Conservation (phyloP, 2,329 filamentous ascomycete species). For the Colletotrichum chrysophilum region DNA sequence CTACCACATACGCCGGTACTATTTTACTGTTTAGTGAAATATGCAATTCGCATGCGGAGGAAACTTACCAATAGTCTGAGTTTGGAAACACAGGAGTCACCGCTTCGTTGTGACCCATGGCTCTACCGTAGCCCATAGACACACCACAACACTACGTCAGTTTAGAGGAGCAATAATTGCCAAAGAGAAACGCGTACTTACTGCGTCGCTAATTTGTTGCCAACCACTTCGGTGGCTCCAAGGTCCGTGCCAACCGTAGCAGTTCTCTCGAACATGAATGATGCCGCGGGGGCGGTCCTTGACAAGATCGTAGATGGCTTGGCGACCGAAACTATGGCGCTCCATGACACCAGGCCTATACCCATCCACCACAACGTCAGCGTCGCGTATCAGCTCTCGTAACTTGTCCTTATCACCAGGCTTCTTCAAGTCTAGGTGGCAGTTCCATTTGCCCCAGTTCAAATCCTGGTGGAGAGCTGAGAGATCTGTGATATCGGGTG, state of each 20-base stretch:
- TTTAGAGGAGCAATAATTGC: neutral
- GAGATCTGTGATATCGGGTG: conserved; percentile 42
- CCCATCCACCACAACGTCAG: conserved; percentile 55
- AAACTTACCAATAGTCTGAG: conserved; percentile 30
- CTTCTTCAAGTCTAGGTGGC: conserved; percentile 44
- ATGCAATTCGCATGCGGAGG: neutral
- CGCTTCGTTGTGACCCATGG: conserved; percentile 37
- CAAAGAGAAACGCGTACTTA: conserved; percentile 14
- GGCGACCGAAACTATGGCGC: conserved; percentile 46
- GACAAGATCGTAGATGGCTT: conserved; percentile 44
- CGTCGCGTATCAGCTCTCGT: conserved; percentile 44
- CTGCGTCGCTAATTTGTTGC: conserved; percentile 58
- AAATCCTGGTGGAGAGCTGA: conserved; percentile 46
- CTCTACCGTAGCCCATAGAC: conserved; percentile 48
- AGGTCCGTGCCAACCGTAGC: conserved; percentile 56
- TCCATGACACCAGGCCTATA: conserved; percentile 53
- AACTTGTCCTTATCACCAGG: neutral
- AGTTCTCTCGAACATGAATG: conserved; percentile 56
- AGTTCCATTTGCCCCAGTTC: conserved; percentile 55
- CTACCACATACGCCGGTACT: conserved; percentile 47
- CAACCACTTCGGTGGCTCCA: conserved; percentile 52
- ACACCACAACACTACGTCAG: conserved; percentile 41
- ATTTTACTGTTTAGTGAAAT: neutral
- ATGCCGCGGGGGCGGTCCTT: conserved; percentile 27
- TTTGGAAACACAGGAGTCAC: conserved; percentile 34